A percentile compares a stretch with the other conserved stretches of the same genome.
Conservation (phyloP, 352 stramenopile species). For the Paralagenidium karlingii region DNA sequence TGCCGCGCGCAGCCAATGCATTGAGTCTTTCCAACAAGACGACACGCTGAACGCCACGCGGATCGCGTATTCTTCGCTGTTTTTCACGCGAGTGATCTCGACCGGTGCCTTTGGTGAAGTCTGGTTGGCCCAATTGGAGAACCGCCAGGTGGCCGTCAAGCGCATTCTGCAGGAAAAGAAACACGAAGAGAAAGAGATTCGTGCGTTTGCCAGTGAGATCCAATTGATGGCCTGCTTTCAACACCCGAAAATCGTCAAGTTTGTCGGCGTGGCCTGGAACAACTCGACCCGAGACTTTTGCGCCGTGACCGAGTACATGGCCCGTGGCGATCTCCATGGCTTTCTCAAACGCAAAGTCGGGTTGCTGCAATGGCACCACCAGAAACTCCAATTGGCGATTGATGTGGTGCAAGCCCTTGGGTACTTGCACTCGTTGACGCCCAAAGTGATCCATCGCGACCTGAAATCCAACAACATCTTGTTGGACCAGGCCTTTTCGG, state of each 20-base stretch:
- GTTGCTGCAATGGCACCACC: constrained; percentile 55
- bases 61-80: constrained; percentile 59
- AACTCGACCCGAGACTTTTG: constrained; percentile 46
- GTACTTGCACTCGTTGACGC: constrained; percentile 58
- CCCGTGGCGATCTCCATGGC: constrained; percentile 52
- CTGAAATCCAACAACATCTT: constrained; percentile 74
- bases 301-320: constrained; percentile 76
- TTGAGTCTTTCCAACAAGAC: constrained; percentile 32
- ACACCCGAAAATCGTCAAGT: constrained; percentile 76
- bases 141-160: constrained; percentile 69
- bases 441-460: constrained; percentile 73
- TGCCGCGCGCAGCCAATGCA: too few species aligned
- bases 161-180: constrained; percentile 70
- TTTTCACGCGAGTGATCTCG: constrained; percentile 73
- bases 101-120: constrained; percentile 82
- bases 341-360: constrained; percentile 57
- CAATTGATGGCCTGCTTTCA: constrained; percentile 75
- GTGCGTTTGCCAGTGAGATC: constrained; percentile 76
- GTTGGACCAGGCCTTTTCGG: constrained; percentile 41
- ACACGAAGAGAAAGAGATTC: constrained; percentile 73
- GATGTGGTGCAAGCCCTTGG: constrained; percentile 56
- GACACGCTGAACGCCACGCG: constrained; percentile 27
- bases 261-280: constrained; percentile 67
- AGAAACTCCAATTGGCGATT: constrained; percentile 62
- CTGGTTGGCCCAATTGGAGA: constrained; percentile 72